Percentiles rank a stretch among this genome's conserved stretches.
phyloP scores from a whole-genome alignment of 1,139 yeast species.

The Entelexis sorbosivorans region DNA sequence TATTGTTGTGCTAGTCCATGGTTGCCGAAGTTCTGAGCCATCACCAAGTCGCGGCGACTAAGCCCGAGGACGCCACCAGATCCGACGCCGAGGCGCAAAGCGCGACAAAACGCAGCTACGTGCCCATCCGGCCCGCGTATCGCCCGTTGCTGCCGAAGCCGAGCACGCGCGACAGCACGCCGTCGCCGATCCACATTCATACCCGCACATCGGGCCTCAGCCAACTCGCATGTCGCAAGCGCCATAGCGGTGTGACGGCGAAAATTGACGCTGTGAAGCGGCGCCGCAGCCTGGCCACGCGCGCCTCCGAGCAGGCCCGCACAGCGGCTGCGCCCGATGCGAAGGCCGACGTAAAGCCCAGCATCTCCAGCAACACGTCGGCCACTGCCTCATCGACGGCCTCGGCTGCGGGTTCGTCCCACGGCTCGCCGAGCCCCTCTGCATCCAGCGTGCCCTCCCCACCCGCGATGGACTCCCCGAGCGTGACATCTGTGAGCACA shows the following conservation, averaged over 20 bases:
- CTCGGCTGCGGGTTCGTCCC: neutral
- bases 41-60: neutral
- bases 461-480: neutral
- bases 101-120: constrained; percentile 22
- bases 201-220: constrained; percentile 12
- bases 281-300: constrained; percentile 8
- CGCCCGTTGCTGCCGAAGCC: constrained; percentile 33
- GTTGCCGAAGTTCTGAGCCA: constrained; percentile 2
- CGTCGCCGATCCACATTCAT: constrained; percentile 14
- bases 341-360: neutral
- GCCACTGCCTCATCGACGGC: neutral
- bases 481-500: constrained; percentile 9
- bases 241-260: constrained; percentile 1
- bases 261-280: constrained; percentile 14
- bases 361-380: neutral
- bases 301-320: neutral
- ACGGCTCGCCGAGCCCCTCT: neutral
- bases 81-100: neutral
- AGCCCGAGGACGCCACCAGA: neutral
- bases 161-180: constrained; percentile 10
- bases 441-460: neutral
- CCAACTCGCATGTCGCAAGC: constrained; percentile 14
- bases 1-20: constrained; percentile 1
- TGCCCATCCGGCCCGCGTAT: constrained; percentile 32
- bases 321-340: neutral